phyloP scores from a whole-genome alignment of 2,329 filamentous ascomycete species.

The Conoideocrella luteorostrata region DNA sequence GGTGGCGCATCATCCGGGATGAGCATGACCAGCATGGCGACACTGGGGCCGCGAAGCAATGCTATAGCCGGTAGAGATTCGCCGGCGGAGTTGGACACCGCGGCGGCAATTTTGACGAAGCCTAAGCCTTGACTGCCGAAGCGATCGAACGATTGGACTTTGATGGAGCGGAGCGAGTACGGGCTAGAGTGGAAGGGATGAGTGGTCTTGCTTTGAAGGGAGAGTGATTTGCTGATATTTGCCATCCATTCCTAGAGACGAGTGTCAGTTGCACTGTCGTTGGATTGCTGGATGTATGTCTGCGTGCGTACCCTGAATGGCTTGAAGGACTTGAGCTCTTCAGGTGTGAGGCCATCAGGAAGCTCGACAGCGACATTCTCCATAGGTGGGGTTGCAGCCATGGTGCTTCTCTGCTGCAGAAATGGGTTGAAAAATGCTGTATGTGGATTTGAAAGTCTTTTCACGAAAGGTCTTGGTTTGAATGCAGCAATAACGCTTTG shows the following conservation, averaged over 20 bases:
- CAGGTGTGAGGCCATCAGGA: conserved; percentile 32
- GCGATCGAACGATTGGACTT: conserved; percentile 47
- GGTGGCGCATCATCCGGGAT: conserved; percentile 41
- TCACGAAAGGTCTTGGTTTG: too few relatives aligned
- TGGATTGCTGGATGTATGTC: not conserved
- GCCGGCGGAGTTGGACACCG: conserved; percentile 39
- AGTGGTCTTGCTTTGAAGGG: conserved; percentile 32
- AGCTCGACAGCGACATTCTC: conserved; percentile 32
- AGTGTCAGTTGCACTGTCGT: not conserved
- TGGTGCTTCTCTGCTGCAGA: not conserved
- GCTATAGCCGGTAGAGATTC: conserved; percentile 47
- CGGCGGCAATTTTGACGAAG: conserved; percentile 49
- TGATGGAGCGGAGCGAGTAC: conserved; percentile 44
- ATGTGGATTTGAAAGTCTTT: not conserved
- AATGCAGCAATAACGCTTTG: too few relatives aligned
- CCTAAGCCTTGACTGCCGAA: conserved; percentile 43
- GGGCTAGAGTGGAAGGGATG: conserved; percentile 50
- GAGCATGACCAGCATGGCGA: conserved; percentile 53
- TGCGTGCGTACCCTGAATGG: conserved; percentile 37
- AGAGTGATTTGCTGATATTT: conserved; percentile 40
- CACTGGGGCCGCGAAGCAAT: conserved; percentile 54
- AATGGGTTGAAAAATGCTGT: not conserved
- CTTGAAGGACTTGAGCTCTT: conserved; percentile 36
- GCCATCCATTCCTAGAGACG: conserved; percentile 41
- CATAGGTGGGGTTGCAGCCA: conserved; percentile 2